These are phyloP conservation scores for Leccinum aurantiacum DNA, from an alignment of 768 basidiomycete genomes.

Conservation along the genomic window DNA sequence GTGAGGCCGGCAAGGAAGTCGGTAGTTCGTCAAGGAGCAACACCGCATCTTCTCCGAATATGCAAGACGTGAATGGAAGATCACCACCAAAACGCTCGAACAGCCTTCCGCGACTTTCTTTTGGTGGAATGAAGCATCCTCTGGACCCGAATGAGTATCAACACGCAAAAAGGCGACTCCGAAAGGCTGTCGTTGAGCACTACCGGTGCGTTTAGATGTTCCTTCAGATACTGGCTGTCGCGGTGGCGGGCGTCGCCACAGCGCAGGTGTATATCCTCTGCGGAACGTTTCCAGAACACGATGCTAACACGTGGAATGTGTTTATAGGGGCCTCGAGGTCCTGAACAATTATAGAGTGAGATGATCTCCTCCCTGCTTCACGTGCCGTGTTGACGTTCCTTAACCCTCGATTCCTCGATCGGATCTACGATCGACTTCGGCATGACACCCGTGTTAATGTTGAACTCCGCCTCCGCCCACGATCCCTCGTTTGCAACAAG, in stretches of 20 bases:
- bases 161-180: constrained; percentile 78
- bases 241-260: neutral
- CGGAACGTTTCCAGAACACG: neutral
- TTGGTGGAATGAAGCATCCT: constrained; percentile 9
- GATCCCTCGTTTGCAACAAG: constrained; percentile 33
- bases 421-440: neutral
- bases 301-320: constrained; percentile 6
- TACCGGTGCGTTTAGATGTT: constrained; percentile 53
- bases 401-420: neutral
- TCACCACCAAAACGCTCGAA: neutral
- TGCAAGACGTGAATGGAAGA: neutral
- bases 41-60: neutral
- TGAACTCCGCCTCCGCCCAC: neutral
- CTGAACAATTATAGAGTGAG: constrained; percentile 85
- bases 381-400: neutral
- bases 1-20: neutral
- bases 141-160: constrained; percentile 77
- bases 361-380: neutral
- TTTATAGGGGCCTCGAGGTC: constrained; percentile 67
- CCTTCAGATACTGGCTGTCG: neutral
- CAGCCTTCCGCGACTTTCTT: neutral
- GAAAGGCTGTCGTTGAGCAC: constrained; percentile 77
- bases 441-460: neutral
- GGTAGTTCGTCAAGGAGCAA: neutral
- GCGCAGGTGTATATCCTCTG: neutral